Base-by-base conservation (phyloP, 805 yeast species). In the Nakazawaea molendinolei region DNA sequence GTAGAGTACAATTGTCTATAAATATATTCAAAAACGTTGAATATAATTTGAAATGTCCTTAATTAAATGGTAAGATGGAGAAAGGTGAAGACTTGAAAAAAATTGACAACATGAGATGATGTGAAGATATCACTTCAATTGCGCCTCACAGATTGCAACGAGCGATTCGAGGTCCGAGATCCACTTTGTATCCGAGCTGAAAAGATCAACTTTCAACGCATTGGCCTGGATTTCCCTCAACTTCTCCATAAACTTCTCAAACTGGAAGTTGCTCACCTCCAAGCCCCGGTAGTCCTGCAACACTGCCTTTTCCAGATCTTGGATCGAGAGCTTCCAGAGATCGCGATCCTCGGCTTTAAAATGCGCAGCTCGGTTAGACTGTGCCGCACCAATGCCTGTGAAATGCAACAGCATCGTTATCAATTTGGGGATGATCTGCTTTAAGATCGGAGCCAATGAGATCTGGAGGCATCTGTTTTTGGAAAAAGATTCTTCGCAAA, bases 391-490 rank as follows among this genome's bases (percentile, higher is more conserved):
- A 8, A 8, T 8, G 12, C n/a, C 5, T 14, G 16, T 24, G 26
- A 21, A 22, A 30, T 30, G 10, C 24, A 25, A 25, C 30, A 33
- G 24, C 2, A 25, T 20, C 3, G 26, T 14, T 25, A 29, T 23
- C 15, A 24, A 8, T 23, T 29, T 24, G 10, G 9, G 15, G 5
- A 30, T 3, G 4, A 30, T 4, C 8, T 8, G 12, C 15, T 36
- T 36, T 8, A 36, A 3, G 2, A 36, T 3, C 4, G 39, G 39
- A 8, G 21, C 3, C 15, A 36, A 5, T 8, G 31, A 10, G 10
- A 36, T 31, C 19, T 36, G 39, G 10, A 36, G 21, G 19, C 34
- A 24, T 12, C 39, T 19, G 15, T 36, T 36, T 21, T 36, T 36
- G 22, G 39, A 31, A 17, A 16, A 30, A 16, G 39, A 17, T 16